phyloP scores from a whole-genome alignment of 192 early-diverging fungal species.

The Linnemannia exigua region DNA sequence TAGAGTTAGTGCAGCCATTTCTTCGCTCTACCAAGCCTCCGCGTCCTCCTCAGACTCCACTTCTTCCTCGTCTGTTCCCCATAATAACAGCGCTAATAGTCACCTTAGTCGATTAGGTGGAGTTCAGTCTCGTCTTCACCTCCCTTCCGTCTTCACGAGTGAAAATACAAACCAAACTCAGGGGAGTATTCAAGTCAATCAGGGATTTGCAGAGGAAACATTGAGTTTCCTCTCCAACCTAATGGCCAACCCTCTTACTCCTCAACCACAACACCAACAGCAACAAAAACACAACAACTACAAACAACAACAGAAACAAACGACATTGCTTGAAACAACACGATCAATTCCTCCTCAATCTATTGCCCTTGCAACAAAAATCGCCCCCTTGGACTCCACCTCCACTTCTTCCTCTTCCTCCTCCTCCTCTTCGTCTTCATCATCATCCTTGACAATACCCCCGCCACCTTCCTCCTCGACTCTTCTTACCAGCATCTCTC shows the following conservation, averaged over 20 bases:
- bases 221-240: neutral
- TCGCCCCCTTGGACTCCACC: neutral
- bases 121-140: neutral
- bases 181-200: neutral
- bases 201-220: constrained; percentile 15
- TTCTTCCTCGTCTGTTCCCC: neutral
- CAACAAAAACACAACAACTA: neutral
- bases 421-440: neutral
- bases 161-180: neutral
- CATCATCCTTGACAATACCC: neutral
- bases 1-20: neutral
- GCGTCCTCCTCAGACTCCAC: neutral
- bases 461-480: neutral
- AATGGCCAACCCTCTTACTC: constrained; percentile 9
- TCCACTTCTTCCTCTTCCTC: neutral
- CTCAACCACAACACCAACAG: neutral
- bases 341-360: neutral
- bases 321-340: neutral
- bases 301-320: neutral
- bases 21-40: neutral
- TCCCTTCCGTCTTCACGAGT: neutral
- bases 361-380: neutral
- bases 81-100: neutral
- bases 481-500: neutral
- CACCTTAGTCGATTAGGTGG: neutral